Evolutionary conservation across 2,329 filamentous ascomycete species (phyloP).

Genomic region (Microdochium paspali): DNA sequence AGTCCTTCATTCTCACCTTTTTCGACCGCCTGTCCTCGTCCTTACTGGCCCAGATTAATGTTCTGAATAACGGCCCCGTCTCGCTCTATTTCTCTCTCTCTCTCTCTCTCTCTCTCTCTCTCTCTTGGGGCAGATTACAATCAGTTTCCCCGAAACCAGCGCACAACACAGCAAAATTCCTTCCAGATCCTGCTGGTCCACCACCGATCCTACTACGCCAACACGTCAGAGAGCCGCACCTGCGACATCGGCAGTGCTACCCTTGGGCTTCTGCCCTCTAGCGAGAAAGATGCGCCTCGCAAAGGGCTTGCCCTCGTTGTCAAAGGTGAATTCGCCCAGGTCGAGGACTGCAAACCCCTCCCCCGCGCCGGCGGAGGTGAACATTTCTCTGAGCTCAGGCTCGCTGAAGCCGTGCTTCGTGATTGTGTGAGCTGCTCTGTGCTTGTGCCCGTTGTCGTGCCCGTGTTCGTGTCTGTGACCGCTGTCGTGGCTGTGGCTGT

Average conservation of each 20-base stretch:
- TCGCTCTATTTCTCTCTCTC: too few relatives aligned
- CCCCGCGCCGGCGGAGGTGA: constrained; percentile 51
- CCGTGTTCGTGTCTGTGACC: constrained; percentile 5
- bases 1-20: too few relatives aligned
- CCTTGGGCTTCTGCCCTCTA: neutral
- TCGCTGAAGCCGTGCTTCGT: constrained; percentile 58
- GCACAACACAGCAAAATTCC: too few relatives aligned
- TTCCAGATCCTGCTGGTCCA: too few relatives aligned
- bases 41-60: too few relatives aligned
- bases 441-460: constrained; percentile 8
- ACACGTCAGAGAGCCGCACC: neutral
- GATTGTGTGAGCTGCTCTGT: constrained; percentile 36
- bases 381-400: constrained; percentile 49
- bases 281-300: neutral
- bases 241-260: neutral
- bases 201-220: too few relatives aligned
- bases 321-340: constrained; percentile 39
- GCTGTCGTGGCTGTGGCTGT: constrained; percentile 10
- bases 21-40: too few relatives aligned
- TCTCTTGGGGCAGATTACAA: too few relatives aligned
- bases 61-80: too few relatives aligned
- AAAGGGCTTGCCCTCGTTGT: constrained; percentile 10
- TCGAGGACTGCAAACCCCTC: constrained; percentile 47
- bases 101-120: too few relatives aligned
- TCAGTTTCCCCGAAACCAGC: too few relatives aligned